These are phyloP conservation scores for Stagonosporopsis chrysanthemi DNA, from an alignment of 2,329 filamentous ascomycete species.

Conservation along the genomic window DNA sequence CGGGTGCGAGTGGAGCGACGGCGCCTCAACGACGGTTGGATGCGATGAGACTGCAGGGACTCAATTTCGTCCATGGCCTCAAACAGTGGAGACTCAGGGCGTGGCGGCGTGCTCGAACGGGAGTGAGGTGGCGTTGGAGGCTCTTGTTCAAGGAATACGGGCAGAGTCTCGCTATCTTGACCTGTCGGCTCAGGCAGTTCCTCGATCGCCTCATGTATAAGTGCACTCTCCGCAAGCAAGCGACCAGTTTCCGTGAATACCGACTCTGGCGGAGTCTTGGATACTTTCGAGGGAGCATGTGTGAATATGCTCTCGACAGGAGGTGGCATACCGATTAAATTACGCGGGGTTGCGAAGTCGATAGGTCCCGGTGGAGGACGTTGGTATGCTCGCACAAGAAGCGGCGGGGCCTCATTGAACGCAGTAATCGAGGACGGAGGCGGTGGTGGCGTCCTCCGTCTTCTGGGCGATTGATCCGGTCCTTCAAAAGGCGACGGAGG, in stretches of 20 bases:
- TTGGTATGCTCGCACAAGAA: slow-evolving; percentile 30
- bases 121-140: slow-evolving; percentile 39
- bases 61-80: slow-evolving; percentile 48
- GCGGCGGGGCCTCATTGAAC: slow-evolving; percentile 17
- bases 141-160: slow-evolving; percentile 19
- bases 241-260: slow-evolving; percentile 15
- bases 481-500: slow-evolving; percentile 27
- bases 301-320: slow-evolving; percentile 30
- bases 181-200: slow-evolving; percentile 14
- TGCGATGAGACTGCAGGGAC: slow-evolving; percentile 37
- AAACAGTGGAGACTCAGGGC: slow-evolving; percentile 43
- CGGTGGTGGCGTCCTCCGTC: slow-evolving; percentile 26
- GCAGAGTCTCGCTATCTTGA: slow-evolving; percentile 16
- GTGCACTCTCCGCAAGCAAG: slow-evolving; percentile 8
- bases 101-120: slow-evolving; percentile 34
- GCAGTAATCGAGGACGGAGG: slow-evolving; percentile 33
- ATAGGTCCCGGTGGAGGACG: slow-evolving; percentile 41
- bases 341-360: slow-evolving; percentile 36
- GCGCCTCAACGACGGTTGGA: slow-evolving; percentile 34
- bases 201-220: slow-evolving; percentile 22
- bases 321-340: slow-evolving; percentile 32
- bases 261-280: slow-evolving; percentile 15
- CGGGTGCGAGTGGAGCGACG: slow-evolving; percentile 42
- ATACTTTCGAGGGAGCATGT: slow-evolving; percentile 27
- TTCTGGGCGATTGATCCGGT: slow-evolving; percentile 22